Evolutionary conservation across 805 yeast genomes (phyloP).

Genomic region (Ogataea paraovalis): DNA sequence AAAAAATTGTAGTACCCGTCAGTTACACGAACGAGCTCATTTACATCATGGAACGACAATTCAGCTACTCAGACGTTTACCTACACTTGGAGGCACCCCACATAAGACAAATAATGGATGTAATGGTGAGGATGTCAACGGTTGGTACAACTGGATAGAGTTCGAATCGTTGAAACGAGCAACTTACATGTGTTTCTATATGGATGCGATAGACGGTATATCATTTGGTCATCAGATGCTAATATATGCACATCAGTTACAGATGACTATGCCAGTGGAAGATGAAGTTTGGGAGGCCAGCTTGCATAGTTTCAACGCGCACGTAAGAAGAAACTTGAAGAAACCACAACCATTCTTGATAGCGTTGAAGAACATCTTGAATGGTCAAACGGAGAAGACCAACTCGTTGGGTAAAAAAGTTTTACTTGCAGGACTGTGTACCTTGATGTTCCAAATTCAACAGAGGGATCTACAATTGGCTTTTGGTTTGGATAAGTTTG

Average conservation of each 20-base stretch:
- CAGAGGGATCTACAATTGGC: constrained; percentile 62
- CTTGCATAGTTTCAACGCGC: constrained; percentile 18
- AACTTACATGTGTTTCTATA: constrained; percentile 76
- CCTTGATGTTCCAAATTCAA: constrained; percentile 68
- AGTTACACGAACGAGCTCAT: constrained; percentile 76
- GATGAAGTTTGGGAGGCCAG: constrained; percentile 52
- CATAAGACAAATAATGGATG: constrained; percentile 21
- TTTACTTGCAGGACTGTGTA: constrained; percentile 60
- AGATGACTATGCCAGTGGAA: constrained; percentile 58
- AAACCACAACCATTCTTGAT: constrained; percentile 46
- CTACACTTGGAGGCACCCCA: constrained; percentile 72
- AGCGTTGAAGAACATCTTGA: constrained; percentile 55
- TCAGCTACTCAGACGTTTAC: constrained; percentile 71
- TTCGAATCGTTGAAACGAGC: constrained; percentile 74
- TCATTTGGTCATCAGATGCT: constrained; percentile 71
- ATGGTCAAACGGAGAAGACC: constrained; percentile 43
- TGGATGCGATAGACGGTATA: constrained; percentile 75
- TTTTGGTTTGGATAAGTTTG: constrained; percentile 39
- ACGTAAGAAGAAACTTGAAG: constrained; percentile 17
- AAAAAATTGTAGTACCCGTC: constrained; percentile 64
- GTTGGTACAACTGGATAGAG: constrained; percentile 69
- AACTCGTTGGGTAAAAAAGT: constrained; percentile 64
- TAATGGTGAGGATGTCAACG: constrained; percentile 20
- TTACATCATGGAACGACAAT: constrained; percentile 85
- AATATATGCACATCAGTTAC: constrained; percentile 55